Conservation (phyloP, 345 rosid species). For the Mallotus nudiflorus region DNA sequence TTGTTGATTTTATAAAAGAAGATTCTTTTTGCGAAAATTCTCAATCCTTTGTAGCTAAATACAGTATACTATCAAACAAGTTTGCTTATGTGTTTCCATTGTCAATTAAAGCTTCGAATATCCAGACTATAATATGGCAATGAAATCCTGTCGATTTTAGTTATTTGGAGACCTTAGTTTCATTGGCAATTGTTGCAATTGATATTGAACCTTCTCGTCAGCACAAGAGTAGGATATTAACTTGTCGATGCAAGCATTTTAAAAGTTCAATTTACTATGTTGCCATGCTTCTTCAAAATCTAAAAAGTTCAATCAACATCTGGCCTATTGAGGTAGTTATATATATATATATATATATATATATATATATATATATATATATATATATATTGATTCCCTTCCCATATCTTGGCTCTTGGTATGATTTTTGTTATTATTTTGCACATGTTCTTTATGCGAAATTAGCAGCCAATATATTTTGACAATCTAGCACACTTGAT, state of each 20-base stretch:
- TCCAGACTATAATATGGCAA: conserved; percentile 11
- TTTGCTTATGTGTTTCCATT: conserved; percentile 4
- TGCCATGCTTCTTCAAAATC: conserved; percentile 13
- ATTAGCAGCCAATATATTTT: conserved; percentile 7
- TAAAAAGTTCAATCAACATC: conserved; percentile 11
- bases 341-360: too few relatives aligned
- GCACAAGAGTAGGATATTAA: conserved; percentile 11
- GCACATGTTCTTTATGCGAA: conserved; percentile 20
- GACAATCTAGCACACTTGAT: conserved; percentile 4
- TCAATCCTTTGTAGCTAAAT: too few relatives aligned
- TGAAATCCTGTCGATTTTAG: conserved; percentile 21
- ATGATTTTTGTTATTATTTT: neutral
- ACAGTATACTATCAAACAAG: too few relatives aligned
- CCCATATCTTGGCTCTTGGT: neutral
- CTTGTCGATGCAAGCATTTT: conserved; percentile 14
- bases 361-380: too few relatives aligned
- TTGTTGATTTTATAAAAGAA: too few relatives aligned
- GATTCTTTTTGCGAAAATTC: too few relatives aligned
- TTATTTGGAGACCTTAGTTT: conserved; percentile 11
- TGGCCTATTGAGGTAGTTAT: conserved; percentile 26
- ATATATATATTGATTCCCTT: neutral
- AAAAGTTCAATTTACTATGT: conserved; percentile 19
- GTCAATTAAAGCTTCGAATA: conserved; percentile 5
- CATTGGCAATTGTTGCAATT: conserved; percentile 7
- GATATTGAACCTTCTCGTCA: conserved; percentile 14